Base-by-base conservation (phyloP, 352 stramenopile species). In the Phytophthora quininea region DNA sequence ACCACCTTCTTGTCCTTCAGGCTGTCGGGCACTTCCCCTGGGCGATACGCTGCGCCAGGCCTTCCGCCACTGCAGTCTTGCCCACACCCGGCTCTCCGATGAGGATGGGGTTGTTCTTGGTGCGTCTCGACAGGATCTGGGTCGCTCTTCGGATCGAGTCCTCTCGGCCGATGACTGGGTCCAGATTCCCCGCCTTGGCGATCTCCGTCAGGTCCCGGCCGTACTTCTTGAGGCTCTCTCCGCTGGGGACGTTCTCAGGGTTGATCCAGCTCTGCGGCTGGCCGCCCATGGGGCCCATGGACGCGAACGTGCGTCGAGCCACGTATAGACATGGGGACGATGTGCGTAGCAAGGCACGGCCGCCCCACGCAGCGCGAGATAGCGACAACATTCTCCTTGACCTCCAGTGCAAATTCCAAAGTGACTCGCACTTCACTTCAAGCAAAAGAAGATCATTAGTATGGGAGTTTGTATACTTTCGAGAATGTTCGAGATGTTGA, bases 41-140 rank as follows among this genome's bases (percentile, higher is more conserved):
- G 14, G 98, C 86, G 70, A 99, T 99, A 37, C 96, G 88, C 77
- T 99, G 96, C 32, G 97, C 97, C 12, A 99, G 81, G n/a, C 96
- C 97, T 77, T 99, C 93, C 0, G 88, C 92, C 71, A 98, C 97
- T 24, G 92, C 89, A 3, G 97, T 99, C 76, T 99, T 99, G 61
- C 96, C 96, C 33, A 98, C 96, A 62, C 97, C 97, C 0, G 97
- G 96, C 77, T 99, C 96, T 54, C 97, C 97, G 66, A 99, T 98
- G 43, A 99, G 79, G 47, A 98, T 94, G 2, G 97, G 97, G 73
- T 99, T 99, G 73, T 99, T 99, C 90, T 99, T 99, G 31, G 95
- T 99, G 19, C 97, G 80, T 12, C 97, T 85, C 32, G 84, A 96
- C 6, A 99, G 76, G 62, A 99, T 98, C 73, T 99, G 96, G 68